phyloP scores from a whole-genome alignment of 2,329 filamentous ascomycete species.

The Chrysosporium queenslandicum region DNA sequence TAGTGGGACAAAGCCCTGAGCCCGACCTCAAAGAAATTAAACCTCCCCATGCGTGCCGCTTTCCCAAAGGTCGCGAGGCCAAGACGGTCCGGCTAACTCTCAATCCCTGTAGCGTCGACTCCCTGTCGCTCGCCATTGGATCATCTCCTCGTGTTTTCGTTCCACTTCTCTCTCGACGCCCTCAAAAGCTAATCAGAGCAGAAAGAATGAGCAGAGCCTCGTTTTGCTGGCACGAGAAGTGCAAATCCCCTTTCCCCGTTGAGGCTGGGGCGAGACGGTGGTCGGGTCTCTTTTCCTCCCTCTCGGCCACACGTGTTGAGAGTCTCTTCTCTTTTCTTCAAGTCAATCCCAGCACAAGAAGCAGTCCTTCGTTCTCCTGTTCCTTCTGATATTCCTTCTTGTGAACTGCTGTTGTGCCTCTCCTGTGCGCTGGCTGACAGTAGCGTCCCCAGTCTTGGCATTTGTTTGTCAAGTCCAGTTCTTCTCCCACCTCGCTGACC shows the following conservation, averaged over 20 bases:
- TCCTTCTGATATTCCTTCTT: neutral
- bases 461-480: neutral
- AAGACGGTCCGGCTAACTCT: neutral
- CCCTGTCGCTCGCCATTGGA: neutral
- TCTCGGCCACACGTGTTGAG: neutral
- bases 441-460: neutral
- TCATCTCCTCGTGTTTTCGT: conserved; percentile 1
- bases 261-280: neutral
- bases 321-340: neutral
- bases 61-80: neutral
- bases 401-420: neutral
- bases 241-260: conserved; percentile 4
- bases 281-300: neutral
- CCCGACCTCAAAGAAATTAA: no score
- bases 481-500: neutral
- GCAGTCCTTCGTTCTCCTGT: neutral
- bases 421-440: neutral
- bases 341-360: no score
- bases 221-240: conserved; percentile 3
- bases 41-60: neutral
- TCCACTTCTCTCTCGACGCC: neutral
- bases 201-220: conserved; percentile 5
- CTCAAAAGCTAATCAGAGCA: neutral
- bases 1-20: no score
- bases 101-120: neutral